These are phyloP conservation scores for Colletotrichum liaoningense DNA, from an alignment of 2,329 filamentous ascomycete genomes.

Conservation along the genomic window DNA sequence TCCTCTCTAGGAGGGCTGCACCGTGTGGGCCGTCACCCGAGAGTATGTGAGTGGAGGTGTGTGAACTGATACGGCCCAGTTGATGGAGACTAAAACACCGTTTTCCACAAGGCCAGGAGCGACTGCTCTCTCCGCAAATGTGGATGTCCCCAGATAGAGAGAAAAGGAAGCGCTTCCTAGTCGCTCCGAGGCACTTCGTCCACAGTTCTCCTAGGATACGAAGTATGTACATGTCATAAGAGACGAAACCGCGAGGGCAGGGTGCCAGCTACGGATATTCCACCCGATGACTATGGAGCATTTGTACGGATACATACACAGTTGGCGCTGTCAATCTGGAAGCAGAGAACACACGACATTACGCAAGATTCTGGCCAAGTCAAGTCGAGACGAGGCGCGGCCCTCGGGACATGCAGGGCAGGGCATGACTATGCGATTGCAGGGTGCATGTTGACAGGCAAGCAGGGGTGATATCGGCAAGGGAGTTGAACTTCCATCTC, in stretches of 20 bases:
- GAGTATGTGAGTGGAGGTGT: slow-evolving; percentile 10
- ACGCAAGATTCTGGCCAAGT: neutral
- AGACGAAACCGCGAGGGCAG: neutral
- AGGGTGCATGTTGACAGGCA: neutral
- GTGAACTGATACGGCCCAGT: slow-evolving; percentile 12
- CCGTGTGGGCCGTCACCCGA: neutral
- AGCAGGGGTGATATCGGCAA: slow-evolving; percentile 10
- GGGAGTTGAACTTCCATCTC: neutral
- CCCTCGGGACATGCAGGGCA: slow-evolving; percentile 4
- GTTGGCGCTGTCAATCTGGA: no score
- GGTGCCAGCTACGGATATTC: neutral
- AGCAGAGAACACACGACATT: slow-evolving; percentile 2
- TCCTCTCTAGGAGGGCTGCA: neutral
- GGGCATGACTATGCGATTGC: neutral
- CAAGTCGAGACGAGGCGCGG: slow-evolving; percentile 1
- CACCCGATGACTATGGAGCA: neutral
- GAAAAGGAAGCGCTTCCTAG: neutral
- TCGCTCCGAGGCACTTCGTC: neutral
- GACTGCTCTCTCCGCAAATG: neutral
- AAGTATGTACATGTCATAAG: neutral
- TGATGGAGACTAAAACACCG: slow-evolving; percentile 19
- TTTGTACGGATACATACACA: no score
- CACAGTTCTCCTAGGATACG: neutral
- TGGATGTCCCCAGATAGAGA: slow-evolving; percentile 16
- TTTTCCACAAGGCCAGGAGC: slow-evolving; percentile 5